Conservation (phyloP, 192 early-diverging fungal genomes). For the Podila horticola region DNA sequence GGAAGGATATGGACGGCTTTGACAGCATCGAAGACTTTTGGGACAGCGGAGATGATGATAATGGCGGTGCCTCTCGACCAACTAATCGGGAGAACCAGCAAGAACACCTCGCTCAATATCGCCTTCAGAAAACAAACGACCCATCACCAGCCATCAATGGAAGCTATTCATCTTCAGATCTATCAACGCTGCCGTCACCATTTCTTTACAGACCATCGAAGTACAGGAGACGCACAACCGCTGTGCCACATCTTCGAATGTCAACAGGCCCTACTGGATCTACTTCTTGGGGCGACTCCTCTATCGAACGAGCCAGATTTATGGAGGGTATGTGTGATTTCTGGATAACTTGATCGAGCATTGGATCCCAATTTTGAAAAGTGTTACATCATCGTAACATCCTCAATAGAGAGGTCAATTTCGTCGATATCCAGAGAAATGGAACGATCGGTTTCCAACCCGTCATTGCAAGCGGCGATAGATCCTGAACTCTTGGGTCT, state of each 20-base stretch:
- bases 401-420: neutral
- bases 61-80: neutral
- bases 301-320: neutral
- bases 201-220: too few relatives aligned
- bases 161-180: too few relatives aligned
- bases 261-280: neutral
- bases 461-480: neutral
- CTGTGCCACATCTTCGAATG: neutral
- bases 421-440: neutral
- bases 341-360: neutral
- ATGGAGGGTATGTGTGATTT: neutral
- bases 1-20: neutral
- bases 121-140: neutral
- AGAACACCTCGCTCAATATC: neutral
- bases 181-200: too few relatives aligned
- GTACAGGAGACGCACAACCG: too few relatives aligned
- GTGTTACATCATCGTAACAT: neutral
- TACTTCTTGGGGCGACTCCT: neutral
- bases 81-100: neutral
- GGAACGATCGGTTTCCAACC: neutral
- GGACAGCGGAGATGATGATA: neutral
- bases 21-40: conserved; percentile 2
- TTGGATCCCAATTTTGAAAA: neutral
- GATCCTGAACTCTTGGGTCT: too few relatives aligned
- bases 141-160: neutral